Evolutionary conservation across 1,139 yeast species (phyloP), one percentile per base, ranked within the genome.

Genomic region (Candida labiduridarum): DNA sequence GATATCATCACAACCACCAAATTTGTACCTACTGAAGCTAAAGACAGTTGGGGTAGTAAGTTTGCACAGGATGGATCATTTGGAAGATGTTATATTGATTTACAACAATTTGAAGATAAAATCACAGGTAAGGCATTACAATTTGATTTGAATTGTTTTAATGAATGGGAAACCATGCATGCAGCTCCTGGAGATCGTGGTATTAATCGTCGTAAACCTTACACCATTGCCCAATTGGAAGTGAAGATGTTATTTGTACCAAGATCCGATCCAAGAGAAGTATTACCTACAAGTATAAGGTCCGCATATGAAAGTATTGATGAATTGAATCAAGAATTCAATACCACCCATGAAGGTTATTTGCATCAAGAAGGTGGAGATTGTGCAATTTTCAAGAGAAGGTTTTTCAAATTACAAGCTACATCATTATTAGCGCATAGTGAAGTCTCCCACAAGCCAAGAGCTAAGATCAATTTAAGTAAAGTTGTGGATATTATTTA

Each of bases 1-100:
- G 81, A 79, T 45, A 60, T 75, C 14, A 62, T 81, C 38, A 75
- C 79, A 4, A 77, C 83, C n/a, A 83, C 85, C 51, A 79, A 71
- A 55, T 81, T 76, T 55, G 81, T 85, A 12, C 74, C 84, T 2
- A 72, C 76, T 54, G 76, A 80, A 35, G 72, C 69, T 1, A 60
- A 67, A 30, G 94, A 87, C 66, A 66, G 76, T 2, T 82, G 91
- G 84, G 75, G 74, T 33, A 65, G 70, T 43, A 72, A 79, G 51
- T 76, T 87, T 55, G 96, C 96, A 2, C 76, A 74, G 46, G 97
- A 92, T 68, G 98, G 98, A 1, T 87, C 96, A 10, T 90, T 89
- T 72, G 96, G 89, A 2, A 78, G 92, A 57, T 80, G 89, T 52
- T 83, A 84, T 57, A 73, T 92, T 50, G 80, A 80, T 45, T 80